Conservation (phyloP, 805 yeast genomes). For the Blastobotrys attinorum region DNA sequence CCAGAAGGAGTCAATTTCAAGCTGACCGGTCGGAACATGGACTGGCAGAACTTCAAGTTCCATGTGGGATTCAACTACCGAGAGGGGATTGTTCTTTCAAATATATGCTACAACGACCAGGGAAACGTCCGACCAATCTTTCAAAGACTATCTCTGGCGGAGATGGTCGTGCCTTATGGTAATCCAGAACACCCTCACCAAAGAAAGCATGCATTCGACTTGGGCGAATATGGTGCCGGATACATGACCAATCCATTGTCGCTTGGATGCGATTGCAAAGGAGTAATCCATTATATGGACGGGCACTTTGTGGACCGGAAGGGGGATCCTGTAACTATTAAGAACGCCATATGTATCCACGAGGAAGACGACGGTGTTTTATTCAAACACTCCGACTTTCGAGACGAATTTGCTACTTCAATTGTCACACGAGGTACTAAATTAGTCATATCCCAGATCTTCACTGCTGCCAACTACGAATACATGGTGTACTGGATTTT, state of each 20-base stretch:
- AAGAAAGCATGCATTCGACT: slow-evolving; percentile 78
- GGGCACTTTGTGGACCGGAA: slow-evolving; percentile 62
- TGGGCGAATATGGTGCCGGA: slow-evolving; percentile 86
- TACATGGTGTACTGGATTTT: slow-evolving; percentile 78
- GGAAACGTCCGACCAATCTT: slow-evolving; percentile 49
- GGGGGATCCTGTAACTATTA: slow-evolving; percentile 64
- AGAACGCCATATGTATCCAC: slow-evolving; percentile 75
- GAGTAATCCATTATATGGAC: slow-evolving; percentile 75
- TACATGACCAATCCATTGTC: slow-evolving; percentile 73
- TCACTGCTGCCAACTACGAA: slow-evolving; percentile 83
- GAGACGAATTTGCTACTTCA: slow-evolving; percentile 70
- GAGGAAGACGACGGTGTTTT: slow-evolving; percentile 79
- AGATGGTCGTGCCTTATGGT: slow-evolving; percentile 84
- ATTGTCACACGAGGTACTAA: slow-evolving; percentile 68
- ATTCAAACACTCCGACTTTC: slow-evolving; percentile 76
- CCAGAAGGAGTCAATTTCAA: slow-evolving; percentile 78
- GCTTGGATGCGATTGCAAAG: slow-evolving; percentile 80
- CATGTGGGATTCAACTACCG: slow-evolving; percentile 81
- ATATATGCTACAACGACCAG: slow-evolving; percentile 45
- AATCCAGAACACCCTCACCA: slow-evolving; percentile 74
- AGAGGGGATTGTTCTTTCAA: slow-evolving; percentile 75
- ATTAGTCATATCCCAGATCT: slow-evolving; percentile 68
- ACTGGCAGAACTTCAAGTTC: slow-evolving; percentile 71
- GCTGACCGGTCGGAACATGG: slow-evolving; percentile 59
- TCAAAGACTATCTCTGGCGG: slow-evolving; percentile 70